Base-by-base conservation (phyloP, 2,329 filamentous ascomycete genomes). In the Aaosphaeria pasadenensis region DNA sequence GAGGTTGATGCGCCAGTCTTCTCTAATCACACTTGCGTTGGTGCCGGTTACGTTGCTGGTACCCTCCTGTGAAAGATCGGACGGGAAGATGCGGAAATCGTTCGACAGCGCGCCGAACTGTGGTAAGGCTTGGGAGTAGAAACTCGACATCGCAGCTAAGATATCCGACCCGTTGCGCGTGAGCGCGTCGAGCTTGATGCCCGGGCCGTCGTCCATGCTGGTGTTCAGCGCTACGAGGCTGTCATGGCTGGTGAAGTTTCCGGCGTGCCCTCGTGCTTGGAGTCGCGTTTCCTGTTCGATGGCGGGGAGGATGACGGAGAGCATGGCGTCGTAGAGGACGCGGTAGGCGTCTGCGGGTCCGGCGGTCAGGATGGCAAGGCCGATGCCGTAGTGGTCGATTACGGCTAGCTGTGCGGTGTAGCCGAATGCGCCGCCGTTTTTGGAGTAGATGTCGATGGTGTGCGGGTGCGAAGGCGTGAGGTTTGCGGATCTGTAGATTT, bases 391-490 rank as follows among this genome's bases (percentile, higher is more conserved):
- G 39, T 44, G 31, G 28, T 48, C 46, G 11, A 48, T 48, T 4
- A 45, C 32, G 9, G 46, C 42, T 11, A 48, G n/a, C 30, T 48
- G 46, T 6, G 46, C n/a, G 7, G 46, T 48, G 31, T 48, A 48
- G 7, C 46, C 46, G 13, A 2, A 36, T 36, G 33, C 47, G 5
- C 47, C 43, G 11, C 47, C 47, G 29, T 46, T 49, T 33, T 45
- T 45, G 6, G 32, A 30, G 32, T 49, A 46, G 11, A 49, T 42
- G 31, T 49, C 47, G 29, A 49, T 49, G 6, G 43, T 45, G 36
- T 46, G 47, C 3, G 43, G 47, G 31, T 49, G 28, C 6, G n/a
- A 13, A 6, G 43, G 30, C 6, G 47, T 49, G 6, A 42, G 36
- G 31, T 49, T 49, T 11, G 33, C 11, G 7, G 42, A 45, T 13